Evolutionary conservation across 768 basidiomycete genomes (phyloP), one percentile per base, ranked within the genome.

Genomic region (Imleria badia): DNA sequence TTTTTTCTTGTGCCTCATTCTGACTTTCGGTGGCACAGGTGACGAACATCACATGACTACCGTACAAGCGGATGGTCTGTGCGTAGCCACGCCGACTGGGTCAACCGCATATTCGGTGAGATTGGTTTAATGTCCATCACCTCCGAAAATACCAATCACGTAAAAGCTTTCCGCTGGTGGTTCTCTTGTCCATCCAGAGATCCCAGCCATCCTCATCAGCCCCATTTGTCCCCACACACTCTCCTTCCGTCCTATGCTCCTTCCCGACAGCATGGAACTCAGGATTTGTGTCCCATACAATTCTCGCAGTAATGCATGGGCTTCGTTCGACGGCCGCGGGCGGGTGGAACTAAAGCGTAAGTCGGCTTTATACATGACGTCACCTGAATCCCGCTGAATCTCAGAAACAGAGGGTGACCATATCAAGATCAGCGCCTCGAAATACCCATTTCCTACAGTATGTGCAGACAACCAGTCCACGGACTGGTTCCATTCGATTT

Each of bases 21-120:
- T 52, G 50, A 60, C 47, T 46, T 46, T 44, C 1, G 31, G 40
- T 43, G n/a, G 7, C 33, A 33, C 12, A 98, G 96, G 94, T 56
- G 97, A 99, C 67, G 96, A 99, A 60, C 93, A 99, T 72, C 97
- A 98, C 75, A 87, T 99, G 82, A 99, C 97, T 2, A 99, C 97
- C 3, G 97, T 98, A 3, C 97, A 98, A 74, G 97, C 95, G 0
- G 97, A 99, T 65, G 97, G 97, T 13, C 76, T 99, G 40, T 93
- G 91, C 30, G 87, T 99, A 15, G 88, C 88, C 22, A 99, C 97
- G 0, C 97, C 97, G 9, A 99, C 97, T 0, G 97, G 97, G 5
- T 98, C 97, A 33, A 99, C 97, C 12, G 97, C 97, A 4, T 99
- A 99, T 72, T 99, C 97, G 15, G 92, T 94, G 63, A 43, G 87